Base-by-base conservation (phyloP, 441 rosid genomes). In the Adansonia gregorii region DNA sequence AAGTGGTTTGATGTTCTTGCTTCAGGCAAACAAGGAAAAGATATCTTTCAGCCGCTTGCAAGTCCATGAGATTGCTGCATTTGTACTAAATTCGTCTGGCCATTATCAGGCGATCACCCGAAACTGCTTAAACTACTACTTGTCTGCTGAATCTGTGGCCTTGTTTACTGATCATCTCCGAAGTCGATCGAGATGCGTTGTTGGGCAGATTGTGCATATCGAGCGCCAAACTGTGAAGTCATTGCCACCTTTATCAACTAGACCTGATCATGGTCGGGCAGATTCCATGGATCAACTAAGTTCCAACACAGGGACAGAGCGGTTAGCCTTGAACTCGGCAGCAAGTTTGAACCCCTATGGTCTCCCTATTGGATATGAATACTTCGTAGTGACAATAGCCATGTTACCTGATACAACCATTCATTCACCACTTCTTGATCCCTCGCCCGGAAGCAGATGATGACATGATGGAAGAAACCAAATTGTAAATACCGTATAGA, bases 21-120 rank as follows among this genome's bases (percentile, higher is more conserved):
- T 80, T 49, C 89, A 96, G 99, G 94, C 93, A 78, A 96, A 87
- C 89, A 94, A 92, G 86, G 99, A 94, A 78, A 93, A 86, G 89
- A 94, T 96, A 84, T 94, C 97, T 24, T 93, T 94, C 66, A 83
- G 89, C 67, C 94, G 92, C 71, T 83, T 96, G 80, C 95, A 92
- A 86, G 95, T 93, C 70, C 98, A 91, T 74, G 98, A 94, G 83
- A 87, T 93, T 45, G 99, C 98, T 76, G 99, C 97, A 59, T 97
- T 97, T 87, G 97, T 97, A 78, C 90, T 89, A 61, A 94, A 93
- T 76, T 78, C 87, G 45, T 79, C 88, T 17, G 98, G 97, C 65
- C 90, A 94, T 80, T 97, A 94, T 1, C 93, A 92, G 85, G 99
- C 98, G 8, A 90, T 97, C 76, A 92, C 83, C 82, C 85, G 94